phyloP scores from a whole-genome alignment of 2,329 filamentous ascomycete genomes.

The Beauveria varroae region DNA sequence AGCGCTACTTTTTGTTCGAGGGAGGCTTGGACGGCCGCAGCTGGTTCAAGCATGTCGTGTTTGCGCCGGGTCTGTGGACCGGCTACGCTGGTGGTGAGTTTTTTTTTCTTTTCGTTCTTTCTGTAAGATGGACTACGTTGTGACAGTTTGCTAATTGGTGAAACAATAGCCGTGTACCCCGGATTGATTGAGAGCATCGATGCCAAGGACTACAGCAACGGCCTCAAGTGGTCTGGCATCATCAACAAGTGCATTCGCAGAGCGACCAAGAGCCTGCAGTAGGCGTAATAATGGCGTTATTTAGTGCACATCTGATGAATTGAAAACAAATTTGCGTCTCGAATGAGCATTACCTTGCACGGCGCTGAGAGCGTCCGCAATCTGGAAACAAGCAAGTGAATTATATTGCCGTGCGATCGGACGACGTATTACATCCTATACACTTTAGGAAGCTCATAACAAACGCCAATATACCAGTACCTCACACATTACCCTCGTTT shows the following conservation, averaged over 20 bases:
- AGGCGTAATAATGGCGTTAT: neutral
- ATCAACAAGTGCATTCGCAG: conserved; percentile 43
- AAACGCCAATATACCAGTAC: neutral
- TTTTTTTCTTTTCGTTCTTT: neutral
- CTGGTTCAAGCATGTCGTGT: conserved; percentile 96
- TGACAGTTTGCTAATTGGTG: conserved; percentile 5
- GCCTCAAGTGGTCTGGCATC: conserved; percentile 51
- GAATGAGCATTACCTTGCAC: no score
- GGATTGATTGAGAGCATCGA: conserved; percentile 57
- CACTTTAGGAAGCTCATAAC: neutral
- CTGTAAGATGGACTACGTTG: no score
- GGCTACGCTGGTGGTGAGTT: conserved; percentile 71
- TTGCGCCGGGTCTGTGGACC: conserved; percentile 85
- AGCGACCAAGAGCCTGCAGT: conserved; percentile 34
- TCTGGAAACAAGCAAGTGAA: neutral
- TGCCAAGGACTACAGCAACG: conserved; percentile 48
- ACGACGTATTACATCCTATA: neutral
- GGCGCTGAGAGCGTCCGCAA: neutral
- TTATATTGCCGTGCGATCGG: neutral
- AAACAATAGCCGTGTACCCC: conserved; percentile 48
- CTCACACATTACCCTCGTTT: neutral
- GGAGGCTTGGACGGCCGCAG: conserved; percentile 68
- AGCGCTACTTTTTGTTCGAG: conserved; percentile 70
- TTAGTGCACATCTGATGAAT: neutral
- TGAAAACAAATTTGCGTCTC: neutral